Conservation (phyloP, 305 asterid species). For the Fraxinus sp. region DNA sequence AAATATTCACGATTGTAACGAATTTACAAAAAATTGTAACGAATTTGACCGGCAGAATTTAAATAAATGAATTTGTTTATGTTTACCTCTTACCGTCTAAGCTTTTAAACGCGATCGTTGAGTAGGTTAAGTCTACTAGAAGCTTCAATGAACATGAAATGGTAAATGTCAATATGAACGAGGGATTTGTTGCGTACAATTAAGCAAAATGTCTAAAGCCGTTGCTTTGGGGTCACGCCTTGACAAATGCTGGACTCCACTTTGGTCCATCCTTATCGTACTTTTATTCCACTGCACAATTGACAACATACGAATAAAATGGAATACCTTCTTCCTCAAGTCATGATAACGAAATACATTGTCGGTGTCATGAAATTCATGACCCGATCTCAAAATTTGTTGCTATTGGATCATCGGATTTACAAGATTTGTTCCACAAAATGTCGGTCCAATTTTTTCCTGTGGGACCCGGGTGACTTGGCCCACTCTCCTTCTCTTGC, state of each 20-base stretch:
- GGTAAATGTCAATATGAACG: not conserved
- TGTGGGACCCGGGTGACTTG: not conserved
- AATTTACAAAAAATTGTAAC: not conserved
- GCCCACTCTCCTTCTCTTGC: not conserved
- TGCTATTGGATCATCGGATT: too few species aligned
- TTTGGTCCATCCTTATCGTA: not conserved
- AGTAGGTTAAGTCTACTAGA: not conserved
- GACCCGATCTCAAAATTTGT: not conserved
- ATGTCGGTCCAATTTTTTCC: not conserved
- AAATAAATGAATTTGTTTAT: not conserved
- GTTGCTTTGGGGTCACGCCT: constrained; percentile 42
- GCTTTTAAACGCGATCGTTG: not conserved
- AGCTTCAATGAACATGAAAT: not conserved
- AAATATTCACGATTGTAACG: too few species aligned
- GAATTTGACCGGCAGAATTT: not conserved
- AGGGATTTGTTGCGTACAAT: constrained; percentile 19
- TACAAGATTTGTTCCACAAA: not conserved
- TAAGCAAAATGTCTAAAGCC: constrained; percentile 9
- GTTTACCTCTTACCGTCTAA: not conserved
- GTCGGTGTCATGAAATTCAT: not conserved
- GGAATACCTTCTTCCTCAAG: not conserved
- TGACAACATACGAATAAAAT: not conserved
- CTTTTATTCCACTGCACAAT: not conserved
- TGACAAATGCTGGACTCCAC: not conserved
- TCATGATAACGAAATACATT: not conserved